Conservation (phyloP, 768 basidiomycete genomes). For the Suillus clintonianus region DNA sequence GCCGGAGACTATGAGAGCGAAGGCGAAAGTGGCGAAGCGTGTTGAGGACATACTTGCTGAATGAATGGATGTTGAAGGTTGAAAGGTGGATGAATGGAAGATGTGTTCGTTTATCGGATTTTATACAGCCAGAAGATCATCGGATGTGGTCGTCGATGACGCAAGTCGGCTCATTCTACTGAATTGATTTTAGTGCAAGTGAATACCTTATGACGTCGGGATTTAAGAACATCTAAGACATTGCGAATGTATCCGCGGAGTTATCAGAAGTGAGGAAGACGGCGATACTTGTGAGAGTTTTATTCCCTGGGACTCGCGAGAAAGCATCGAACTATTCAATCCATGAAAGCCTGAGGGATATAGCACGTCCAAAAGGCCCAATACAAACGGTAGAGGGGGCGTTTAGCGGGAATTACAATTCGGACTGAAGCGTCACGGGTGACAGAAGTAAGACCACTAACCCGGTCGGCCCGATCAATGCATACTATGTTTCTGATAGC, state of each 20-base stretch:
- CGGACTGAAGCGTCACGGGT: neutral
- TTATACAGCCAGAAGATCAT: neutral
- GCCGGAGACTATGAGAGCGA: slow-evolving; percentile 11
- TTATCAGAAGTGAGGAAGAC: neutral
- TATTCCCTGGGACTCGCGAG: neutral
- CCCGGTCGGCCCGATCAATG: slow-evolving; percentile 7
- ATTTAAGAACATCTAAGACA: neutral
- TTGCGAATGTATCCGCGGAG: neutral
- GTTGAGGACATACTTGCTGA: neutral
- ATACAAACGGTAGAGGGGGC: neutral
- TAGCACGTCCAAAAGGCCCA: neutral
- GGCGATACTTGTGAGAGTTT: neutral
- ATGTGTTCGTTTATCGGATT: neutral
- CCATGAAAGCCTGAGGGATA: neutral
- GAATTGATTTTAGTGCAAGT: neutral
- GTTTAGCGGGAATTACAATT: neutral
- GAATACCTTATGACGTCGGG: neutral
- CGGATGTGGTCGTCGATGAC: neutral
- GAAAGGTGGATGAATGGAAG: neutral
- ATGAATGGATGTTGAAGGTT: neutral
- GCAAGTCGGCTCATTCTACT: neutral
- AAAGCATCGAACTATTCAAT: neutral
- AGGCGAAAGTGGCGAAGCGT: slow-evolving; percentile 2
- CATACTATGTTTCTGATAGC: neutral
- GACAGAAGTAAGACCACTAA: neutral